Base-by-base conservation (phyloP, 2,329 filamentous ascomycete species). In the Lasiodiplodia citricola region DNA sequence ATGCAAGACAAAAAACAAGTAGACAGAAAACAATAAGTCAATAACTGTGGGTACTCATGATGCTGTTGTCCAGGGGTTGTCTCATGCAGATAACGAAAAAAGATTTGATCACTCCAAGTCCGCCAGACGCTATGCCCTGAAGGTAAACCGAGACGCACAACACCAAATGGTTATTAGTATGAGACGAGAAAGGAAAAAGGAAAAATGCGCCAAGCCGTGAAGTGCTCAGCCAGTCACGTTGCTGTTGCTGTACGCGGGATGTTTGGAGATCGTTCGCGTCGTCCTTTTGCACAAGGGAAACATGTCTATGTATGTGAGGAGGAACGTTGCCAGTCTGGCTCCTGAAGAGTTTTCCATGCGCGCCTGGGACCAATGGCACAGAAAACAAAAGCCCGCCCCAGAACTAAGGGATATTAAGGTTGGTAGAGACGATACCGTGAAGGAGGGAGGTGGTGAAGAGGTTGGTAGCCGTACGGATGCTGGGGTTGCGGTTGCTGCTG, bases 121-220 rank as follows among this genome's bases (percentile, higher is more conserved):
- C 60, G 60, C 60, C 60, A 64, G 60, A 64, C 60, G 60, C 60
- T 64, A 64, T 64, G 60, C 60, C 60, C 60, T 64, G 60, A 64
- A n/a, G 44, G 52, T 38, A 31, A 64, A 64, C 31, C 60, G 47
- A 64, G 47, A 64, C 44, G 37, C 55, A 50, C 44, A 52, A 52
- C 41, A 52, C 60, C 60, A 6, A 28, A 50, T 52, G 41, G 37
- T 10, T 38, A 64, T 64, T 64, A 64, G 60, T 52, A 52, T 52
- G 31, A 28, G 58, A 63, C 28, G 8, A 52, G 35, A 64, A 38
- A 25, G 14, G 28, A n/a, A 13, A 21, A 60, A 16, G 57, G 41
- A 51, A 64, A 52, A 52, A 47, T 38, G 47, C 5, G 37, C 60
- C 37, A 35, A 38, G 60, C 41, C 16, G 38, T 31, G 14, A 25